Base-by-base conservation (phyloP, 2,329 filamentous ascomycete genomes). In the Beauveria scarabaeidicola region DNA sequence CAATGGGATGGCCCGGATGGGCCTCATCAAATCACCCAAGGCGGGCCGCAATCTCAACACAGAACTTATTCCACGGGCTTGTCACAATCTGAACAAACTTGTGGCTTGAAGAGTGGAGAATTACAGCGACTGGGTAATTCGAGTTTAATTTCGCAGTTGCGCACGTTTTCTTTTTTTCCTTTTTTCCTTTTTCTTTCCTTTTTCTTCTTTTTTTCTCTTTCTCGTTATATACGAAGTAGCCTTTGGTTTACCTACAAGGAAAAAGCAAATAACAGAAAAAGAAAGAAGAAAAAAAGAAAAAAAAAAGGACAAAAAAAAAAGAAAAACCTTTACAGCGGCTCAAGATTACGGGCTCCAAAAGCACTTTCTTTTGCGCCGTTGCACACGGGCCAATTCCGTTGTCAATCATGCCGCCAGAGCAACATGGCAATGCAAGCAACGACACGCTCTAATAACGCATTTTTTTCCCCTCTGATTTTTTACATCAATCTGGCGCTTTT, bases 11-110 rank as follows among this genome's bases (percentile, higher is more conserved):
- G n/a, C n/a, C n/a, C n/a, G n/a, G n/a, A n/a, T n/a, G 11, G 21
- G 32, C 41, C n/a, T 15, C 19, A 10, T 50, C 27, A 38, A 48
- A 51, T 44, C 38, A 51, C 36, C 38, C 50, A 50, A 41, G 36
- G 56, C 56, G 56, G 56, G 56, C 47, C 56, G 56, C 56, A 58
- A 58, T 58, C 56, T 58, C 56, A 58, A 32, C 38, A 58, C 46
- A 6, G 21, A 17, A n/a, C 13, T 48, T 10, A 10, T 23, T 23
- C 25, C 17, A 48, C 17, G 11, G 44, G 47, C 17, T 27, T 44
- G 47, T 52, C 55, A 58, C 55, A 48, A 58, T 58, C 55, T 38
- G 47, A 17, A 58, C 46, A 51, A 25, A 23, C 55, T 40, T 58
- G 56, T 58, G 56, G 56, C 56, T 58, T 58, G 56, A 36, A 41